These are phyloP conservation scores for Pleurozium schreberi DNA, from an alignment of 225 moss, liverwort and hornwort genomes.

Conservation along the genomic window DNA sequence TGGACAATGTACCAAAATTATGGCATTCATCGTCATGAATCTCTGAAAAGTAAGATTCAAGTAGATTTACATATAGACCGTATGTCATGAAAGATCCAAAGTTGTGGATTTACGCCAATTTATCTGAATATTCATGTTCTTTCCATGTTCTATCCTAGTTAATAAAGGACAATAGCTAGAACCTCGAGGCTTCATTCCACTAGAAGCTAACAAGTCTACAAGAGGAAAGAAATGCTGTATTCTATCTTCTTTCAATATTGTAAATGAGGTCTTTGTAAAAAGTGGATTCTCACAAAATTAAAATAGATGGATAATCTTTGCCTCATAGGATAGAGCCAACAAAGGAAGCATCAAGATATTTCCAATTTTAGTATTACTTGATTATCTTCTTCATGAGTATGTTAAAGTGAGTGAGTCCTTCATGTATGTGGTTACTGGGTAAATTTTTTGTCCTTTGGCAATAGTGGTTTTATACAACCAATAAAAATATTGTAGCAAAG, in stretches of 20 bases:
- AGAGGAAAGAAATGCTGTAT: not conserved
- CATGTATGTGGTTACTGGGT: too few species aligned
- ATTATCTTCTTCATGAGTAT: too few species aligned
- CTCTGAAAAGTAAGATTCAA: not conserved
- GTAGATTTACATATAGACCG: not conserved
- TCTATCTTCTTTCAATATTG: not conserved
- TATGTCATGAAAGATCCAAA: not conserved
- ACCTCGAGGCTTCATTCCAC: rapidly evolving
- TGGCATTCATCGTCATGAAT: not conserved
- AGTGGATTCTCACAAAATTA: not conserved
- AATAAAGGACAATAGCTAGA: not conserved
- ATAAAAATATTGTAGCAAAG: too few species aligned
- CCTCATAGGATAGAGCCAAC: not conserved
- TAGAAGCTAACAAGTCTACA: rapidly evolving
- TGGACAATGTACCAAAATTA: not conserved
- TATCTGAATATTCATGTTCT: not conserved
- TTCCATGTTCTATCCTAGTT: not conserved
- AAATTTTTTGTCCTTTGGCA: not conserved
- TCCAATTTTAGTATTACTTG: not conserved
- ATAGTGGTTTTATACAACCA: not conserved
- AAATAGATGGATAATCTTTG: not conserved
- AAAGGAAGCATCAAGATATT: too few species aligned
- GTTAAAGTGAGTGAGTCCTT: not conserved
- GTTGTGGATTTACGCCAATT: not conserved
- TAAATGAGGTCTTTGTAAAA: not conserved